A percentile compares a stretch with the other conserved stretches of the same genome.
These are phyloP conservation scores for Cutaneotrichosporon cutaneum DNA, from an alignment of 1,284 basidiomycete genomes.

Conservation along the genomic window DNA sequence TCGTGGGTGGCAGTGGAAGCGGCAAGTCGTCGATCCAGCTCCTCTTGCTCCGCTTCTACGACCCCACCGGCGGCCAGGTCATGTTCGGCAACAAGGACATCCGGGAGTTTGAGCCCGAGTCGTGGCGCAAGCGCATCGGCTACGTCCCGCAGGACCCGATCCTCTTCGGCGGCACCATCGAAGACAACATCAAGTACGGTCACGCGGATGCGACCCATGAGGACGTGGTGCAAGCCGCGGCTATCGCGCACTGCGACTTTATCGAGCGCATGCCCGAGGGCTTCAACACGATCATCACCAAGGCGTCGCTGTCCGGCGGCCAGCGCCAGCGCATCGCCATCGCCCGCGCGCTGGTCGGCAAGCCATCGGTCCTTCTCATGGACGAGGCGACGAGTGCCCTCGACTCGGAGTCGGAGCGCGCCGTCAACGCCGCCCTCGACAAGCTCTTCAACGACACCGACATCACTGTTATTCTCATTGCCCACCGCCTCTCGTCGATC, in stretches of 20 bases:
- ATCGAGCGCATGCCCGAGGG: slow-evolving; percentile 48
- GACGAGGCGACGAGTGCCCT: slow-evolving; percentile 51
- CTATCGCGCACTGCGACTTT: slow-evolving; percentile 50
- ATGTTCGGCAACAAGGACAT: slow-evolving; percentile 74
- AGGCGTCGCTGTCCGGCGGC: slow-evolving; percentile 53
- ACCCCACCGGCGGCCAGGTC: slow-evolving; percentile 71
- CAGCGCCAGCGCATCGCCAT: slow-evolving; percentile 58
- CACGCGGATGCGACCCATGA: slow-evolving; percentile 41
- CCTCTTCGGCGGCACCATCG: slow-evolving; percentile 76
- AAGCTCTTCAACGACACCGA: slow-evolving; percentile 53
- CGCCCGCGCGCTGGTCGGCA: slow-evolving; percentile 55
- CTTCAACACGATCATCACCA: slow-evolving; percentile 50
- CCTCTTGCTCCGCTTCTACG: slow-evolving; percentile 86
- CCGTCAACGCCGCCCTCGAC: slow-evolving; percentile 54
- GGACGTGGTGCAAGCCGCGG: slow-evolving; percentile 43
- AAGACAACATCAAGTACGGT: slow-evolving; percentile 67
- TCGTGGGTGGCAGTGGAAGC: slow-evolving; percentile 54
- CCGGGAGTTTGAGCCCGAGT: slow-evolving; percentile 69
- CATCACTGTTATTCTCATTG: slow-evolving; percentile 57
- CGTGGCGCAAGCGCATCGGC: slow-evolving; percentile 82
- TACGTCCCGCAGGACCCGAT: slow-evolving; percentile 60
- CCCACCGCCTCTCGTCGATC: slow-evolving; percentile 57
- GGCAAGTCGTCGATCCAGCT: slow-evolving; percentile 63
- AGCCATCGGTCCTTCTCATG: slow-evolving; percentile 54
- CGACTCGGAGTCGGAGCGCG: slow-evolving; percentile 48